Percentiles rank a stretch among this genome's conserved stretches.
Evolutionary conservation across 345 rosid genomes (phyloP).

Genomic region (Rhodamnia rubescens): DNA sequence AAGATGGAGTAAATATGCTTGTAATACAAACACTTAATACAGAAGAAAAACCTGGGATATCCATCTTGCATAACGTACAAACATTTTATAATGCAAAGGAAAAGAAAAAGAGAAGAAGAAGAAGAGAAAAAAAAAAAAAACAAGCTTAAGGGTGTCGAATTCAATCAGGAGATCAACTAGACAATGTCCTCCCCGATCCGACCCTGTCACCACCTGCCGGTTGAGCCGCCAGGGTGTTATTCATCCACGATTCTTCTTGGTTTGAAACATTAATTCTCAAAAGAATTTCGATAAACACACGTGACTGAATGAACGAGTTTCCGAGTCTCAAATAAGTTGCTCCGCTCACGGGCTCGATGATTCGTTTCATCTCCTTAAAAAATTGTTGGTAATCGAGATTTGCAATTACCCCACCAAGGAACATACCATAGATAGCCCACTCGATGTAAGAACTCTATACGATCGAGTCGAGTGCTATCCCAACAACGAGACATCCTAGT

Average conservation of each 20-base stretch:
- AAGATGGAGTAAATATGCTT: not conserved
- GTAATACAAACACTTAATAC: not conserved
- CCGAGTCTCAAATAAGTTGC: not conserved
- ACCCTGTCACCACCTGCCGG: not conserved
- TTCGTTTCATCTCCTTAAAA: not conserved
- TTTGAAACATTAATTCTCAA: not conserved
- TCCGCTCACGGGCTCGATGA: not conserved
- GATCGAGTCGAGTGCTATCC: not conserved
- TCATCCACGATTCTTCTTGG: not conserved
- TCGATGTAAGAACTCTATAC: accelerated
- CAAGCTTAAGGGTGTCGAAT: not conserved
- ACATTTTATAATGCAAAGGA: not conserved
- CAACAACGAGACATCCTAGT: not conserved
- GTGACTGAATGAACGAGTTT: not conserved
- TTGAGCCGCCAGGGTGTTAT: not conserved
- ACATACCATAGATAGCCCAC: not conserved
- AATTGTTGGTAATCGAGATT: not conserved
- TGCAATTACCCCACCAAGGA: not conserved
- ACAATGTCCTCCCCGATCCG: not conserved
- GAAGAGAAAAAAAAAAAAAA: not conserved
- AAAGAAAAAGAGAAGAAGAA: no score
- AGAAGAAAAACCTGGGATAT: not conserved
- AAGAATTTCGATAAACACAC: not conserved
- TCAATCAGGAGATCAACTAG: not conserved
- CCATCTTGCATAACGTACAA: not conserved